Percentiles rank a stretch among this genome's conserved stretches.
Evolutionary conservation across 2,329 filamentous ascomycete species (phyloP).

Genomic region (Paracamarosporium sp.): DNA sequence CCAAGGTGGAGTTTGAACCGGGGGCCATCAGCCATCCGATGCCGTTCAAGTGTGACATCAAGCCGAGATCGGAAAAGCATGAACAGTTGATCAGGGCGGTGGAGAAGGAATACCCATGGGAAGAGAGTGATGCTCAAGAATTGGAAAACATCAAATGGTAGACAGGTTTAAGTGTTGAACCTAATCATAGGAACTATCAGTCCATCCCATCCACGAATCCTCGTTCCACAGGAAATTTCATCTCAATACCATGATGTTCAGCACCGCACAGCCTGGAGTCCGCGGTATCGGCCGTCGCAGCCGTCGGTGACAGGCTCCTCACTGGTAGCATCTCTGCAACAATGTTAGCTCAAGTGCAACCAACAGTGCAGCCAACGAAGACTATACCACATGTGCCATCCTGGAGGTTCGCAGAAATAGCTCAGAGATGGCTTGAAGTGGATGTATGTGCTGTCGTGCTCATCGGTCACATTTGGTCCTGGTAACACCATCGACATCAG

Average conservation of each 20-base stretch:
- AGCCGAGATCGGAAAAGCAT: constrained; percentile 43
- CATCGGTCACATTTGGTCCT: background rate
- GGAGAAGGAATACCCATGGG: constrained; percentile 48
- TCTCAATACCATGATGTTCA: background rate
- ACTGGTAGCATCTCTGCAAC: background rate
- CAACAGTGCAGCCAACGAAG: background rate
- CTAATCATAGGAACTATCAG: too few species aligned
- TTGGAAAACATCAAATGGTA: constrained; percentile 17
- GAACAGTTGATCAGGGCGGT: constrained; percentile 40
- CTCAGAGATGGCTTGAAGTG: background rate
- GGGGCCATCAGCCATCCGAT: constrained; percentile 50
- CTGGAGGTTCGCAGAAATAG: background rate
- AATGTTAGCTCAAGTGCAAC: background rate
- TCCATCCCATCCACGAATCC: background rate
- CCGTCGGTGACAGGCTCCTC: background rate
- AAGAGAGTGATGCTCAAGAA: constrained; percentile 46
- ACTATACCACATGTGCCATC: background rate
- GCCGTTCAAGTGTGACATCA: constrained; percentile 43
- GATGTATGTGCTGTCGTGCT: background rate
- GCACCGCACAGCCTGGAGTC: too few species aligned
- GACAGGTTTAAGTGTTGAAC: background rate
- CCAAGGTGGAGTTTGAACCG: constrained; percentile 40
- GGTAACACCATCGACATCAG: background rate
- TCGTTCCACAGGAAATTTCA: too few species aligned
- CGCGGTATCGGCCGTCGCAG: too few species aligned